phyloP scores from a whole-genome alignment of 78 protist species.

The Monosiga brevicollis region DNA sequence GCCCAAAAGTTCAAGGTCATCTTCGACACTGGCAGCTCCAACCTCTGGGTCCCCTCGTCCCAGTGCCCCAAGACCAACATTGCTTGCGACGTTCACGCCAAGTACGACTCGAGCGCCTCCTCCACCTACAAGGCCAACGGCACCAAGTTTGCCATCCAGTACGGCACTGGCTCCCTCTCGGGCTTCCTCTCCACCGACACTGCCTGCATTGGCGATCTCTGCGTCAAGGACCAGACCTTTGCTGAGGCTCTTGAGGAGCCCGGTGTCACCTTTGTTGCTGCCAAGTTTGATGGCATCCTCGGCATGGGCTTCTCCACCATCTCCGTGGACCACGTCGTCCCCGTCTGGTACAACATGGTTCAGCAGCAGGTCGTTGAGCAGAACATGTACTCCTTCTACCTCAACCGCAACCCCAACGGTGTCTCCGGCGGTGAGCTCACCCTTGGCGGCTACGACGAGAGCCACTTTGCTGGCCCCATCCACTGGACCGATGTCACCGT shows the following conservation, averaged over 20 bases:
- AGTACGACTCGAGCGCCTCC: conserved; percentile 64
- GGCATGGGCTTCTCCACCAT: conserved; percentile 81
- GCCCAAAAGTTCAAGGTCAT: conserved; percentile 82
- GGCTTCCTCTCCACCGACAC: conserved; percentile 72
- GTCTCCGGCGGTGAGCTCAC: conserved; percentile 68
- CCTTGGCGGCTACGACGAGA: conserved; percentile 75
- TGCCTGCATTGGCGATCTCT: conserved; percentile 67
- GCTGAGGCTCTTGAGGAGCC: conserved; percentile 86
- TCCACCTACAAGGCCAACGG: conserved; percentile 73
- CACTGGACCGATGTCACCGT: conserved; percentile 39
- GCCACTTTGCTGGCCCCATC: conserved; percentile 46
- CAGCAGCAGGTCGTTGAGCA: conserved; percentile 45
- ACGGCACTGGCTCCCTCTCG: conserved; percentile 83
- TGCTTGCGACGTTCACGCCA: conserved; percentile 67
- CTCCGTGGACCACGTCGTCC: conserved; percentile 73
- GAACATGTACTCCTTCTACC: conserved; percentile 75
- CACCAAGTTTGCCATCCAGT: conserved; percentile 67
- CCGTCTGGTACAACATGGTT: conserved; percentile 67
- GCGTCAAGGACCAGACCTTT: conserved; percentile 53
- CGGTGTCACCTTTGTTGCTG: conserved; percentile 80
- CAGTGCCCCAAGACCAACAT: conserved; percentile 15
- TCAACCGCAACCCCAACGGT: conserved; percentile 46
- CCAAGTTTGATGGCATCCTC: conserved; percentile 80
- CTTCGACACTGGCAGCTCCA: conserved; percentile 94
- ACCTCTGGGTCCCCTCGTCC: conserved; percentile 70